phyloP scores from a whole-genome alignment of 139 green algal species.

The Nannochloris sp. region DNA sequence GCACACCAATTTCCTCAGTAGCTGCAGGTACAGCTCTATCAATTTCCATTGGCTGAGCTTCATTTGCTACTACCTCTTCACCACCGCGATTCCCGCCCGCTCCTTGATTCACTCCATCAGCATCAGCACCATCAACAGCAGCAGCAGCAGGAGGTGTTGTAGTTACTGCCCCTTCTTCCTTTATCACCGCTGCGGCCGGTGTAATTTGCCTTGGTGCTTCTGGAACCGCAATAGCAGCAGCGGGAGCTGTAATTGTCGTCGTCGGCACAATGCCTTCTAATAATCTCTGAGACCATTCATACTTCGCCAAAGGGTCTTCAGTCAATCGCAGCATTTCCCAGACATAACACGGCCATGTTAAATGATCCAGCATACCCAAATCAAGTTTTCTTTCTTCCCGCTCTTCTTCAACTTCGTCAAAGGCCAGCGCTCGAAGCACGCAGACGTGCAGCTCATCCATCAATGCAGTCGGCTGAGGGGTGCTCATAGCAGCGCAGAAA shows the following conservation, averaged over 20 bases:
- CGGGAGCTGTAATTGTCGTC: not conserved
- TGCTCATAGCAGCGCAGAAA: conserved; percentile 30
- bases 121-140: too few relatives aligned
- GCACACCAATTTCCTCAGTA: too few relatives aligned
- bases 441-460: conserved; percentile 51
- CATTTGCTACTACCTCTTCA: too few relatives aligned
- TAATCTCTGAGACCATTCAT: conserved; percentile 11
- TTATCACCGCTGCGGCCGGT: too few relatives aligned
- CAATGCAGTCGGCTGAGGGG: conserved; percentile 23
- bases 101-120: too few relatives aligned
- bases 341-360: conserved; percentile 68
- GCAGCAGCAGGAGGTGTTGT: too few relatives aligned
- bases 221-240: not conserved
- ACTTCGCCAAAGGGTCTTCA: conserved; percentile 9
- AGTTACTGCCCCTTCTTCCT: too few relatives aligned
- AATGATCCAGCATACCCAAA: conserved; percentile 44
- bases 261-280: not conserved
- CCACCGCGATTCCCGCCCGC: too few relatives aligned
- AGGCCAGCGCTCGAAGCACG: conserved; percentile 40
- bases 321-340: conserved; percentile 59
- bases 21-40: too few relatives aligned
- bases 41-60: too few relatives aligned
- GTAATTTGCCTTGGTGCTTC: too few relatives aligned
- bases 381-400: conserved; percentile 27
- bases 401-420: conserved; percentile 38